Evolutionary conservation across 805 yeast genomes (phyloP).

Genomic region (Lipomyces mesembrius): DNA sequence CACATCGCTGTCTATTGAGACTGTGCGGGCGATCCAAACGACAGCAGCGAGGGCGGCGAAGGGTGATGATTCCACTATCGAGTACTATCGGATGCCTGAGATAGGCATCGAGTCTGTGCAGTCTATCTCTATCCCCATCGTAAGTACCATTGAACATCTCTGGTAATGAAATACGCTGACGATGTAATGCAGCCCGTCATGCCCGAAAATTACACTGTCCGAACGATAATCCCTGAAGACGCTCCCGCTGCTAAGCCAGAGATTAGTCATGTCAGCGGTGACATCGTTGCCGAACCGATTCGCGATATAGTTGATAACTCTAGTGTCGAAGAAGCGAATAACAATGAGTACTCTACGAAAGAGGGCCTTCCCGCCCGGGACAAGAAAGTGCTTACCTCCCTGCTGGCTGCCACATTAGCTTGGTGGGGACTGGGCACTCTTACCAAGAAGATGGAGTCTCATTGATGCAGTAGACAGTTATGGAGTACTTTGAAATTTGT

Average conservation of each 20-base stretch:
- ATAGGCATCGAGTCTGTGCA: constrained; percentile 3
- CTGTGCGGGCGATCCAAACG: constrained; percentile 25
- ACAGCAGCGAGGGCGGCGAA: constrained; percentile 41
- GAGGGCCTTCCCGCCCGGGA: constrained; percentile 41
- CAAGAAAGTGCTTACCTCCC: constrained; percentile 43
- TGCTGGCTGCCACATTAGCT: constrained; percentile 45
- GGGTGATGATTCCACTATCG: constrained; percentile 47
- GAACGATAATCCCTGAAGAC: constrained; percentile 33
- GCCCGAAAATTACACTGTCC: constrained; percentile 26
- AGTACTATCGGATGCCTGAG: constrained; percentile 45
- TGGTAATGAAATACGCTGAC: constrained; percentile 29
- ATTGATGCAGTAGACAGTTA: background rate
- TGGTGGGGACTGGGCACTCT: constrained; percentile 47
- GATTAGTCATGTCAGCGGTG: constrained; percentile 36
- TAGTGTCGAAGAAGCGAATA: constrained; percentile 30
- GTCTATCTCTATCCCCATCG: background rate
- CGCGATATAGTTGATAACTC: constrained; percentile 36
- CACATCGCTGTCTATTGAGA: constrained; percentile 1
- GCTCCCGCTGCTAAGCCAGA: constrained; percentile 38
- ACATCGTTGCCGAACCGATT: constrained; percentile 41
- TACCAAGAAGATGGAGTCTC: constrained; percentile 4
- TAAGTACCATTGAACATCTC: background rate
- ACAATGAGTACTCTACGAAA: constrained; percentile 20
- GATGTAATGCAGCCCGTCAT: constrained; percentile 25
- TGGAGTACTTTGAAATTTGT: background rate